Base-by-base conservation (phyloP, 352 stramenopile species). In the Thalassiosira exigua region DNA sequence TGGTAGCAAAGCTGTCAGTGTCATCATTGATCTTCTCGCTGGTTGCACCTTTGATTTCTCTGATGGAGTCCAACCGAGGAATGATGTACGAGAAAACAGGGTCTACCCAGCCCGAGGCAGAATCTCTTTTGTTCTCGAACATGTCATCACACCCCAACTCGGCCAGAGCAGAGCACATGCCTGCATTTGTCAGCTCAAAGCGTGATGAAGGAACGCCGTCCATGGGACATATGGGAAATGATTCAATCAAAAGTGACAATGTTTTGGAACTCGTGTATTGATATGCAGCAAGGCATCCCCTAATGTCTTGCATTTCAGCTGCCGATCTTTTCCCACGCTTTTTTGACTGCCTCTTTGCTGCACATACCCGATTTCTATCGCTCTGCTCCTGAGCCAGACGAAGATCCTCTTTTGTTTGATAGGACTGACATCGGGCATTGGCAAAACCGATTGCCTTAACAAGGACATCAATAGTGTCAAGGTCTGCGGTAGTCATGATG, bases 61-160 rank as follows among this genome's bases (percentile, higher is more conserved):
- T 39, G 24, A 32, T 66, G 32, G 56, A 68, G 58, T 60, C 27
- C 4, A 86, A 39, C n/a, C 78, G 52, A 61, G 78, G 78, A 36
- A 86, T 61, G 54, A 82, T 69, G 26, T 82, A 80, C 11, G 78
- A 69, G 41, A 86, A 86, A 11, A 86, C 73, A 44, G 68, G 22
- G 50, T 76, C 50, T 7, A 80, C 62, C 78, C 78, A 86, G 36
- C 30, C 22, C 42, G 74, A 53, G 14, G 36, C 14, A 7, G 36
- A 44, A 44, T 7, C 7, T 7, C 7, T 14, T 7, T 14, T 14
- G 7, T 44, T 44, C 17, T 56, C 22, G 17, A 52, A 30, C 58
- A 74, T 36, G 41, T 2, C 29, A 1, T 71, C 53, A 46, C 69
- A 46, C 36, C 78, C 78, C 29, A 86, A 59, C 57, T 86, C 78